Evolutionary conservation across 1,284 basidiomycete species (phyloP).

Genomic region (Phlebopus sp.): DNA sequence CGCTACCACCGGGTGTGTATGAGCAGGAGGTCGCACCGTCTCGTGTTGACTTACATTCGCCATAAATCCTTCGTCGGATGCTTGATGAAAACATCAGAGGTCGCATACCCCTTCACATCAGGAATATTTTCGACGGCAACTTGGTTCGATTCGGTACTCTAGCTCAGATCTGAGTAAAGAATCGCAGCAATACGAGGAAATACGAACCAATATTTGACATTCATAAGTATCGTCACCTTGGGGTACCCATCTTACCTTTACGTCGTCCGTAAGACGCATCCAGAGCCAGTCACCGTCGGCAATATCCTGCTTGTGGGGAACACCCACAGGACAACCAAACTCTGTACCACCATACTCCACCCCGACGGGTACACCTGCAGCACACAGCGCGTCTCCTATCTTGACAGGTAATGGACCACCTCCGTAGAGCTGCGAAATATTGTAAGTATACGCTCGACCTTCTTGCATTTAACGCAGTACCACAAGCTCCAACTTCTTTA

Average conservation of each 20-base stretch:
- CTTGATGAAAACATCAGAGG: constrained; percentile 24
- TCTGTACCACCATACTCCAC: constrained; percentile 23
- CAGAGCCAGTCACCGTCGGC: constrained; percentile 29
- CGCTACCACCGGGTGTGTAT: constrained; percentile 1
- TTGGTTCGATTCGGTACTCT: constrained; percentile 18
- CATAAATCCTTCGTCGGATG: constrained; percentile 31
- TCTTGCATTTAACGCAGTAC: constrained; percentile 3
- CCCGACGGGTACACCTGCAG: constrained; percentile 17
- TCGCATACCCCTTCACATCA: constrained; percentile 28
- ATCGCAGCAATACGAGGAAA: not conserved
- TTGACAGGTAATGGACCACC: constrained; percentile 21
- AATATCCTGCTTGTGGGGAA: constrained; percentile 4
- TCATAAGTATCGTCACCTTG: constrained; percentile 29
- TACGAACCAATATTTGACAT: constrained; percentile 25
- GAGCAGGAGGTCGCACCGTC: not conserved
- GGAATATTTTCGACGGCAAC: constrained; percentile 29
- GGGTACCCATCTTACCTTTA: constrained; percentile 22
- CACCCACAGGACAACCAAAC: constrained; percentile 11
- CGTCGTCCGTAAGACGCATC: constrained; percentile 14
- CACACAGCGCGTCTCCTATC: constrained; percentile 13
- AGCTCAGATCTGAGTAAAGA: not conserved
- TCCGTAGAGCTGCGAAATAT: constrained; percentile 10
- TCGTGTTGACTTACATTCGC: constrained; percentile 20
- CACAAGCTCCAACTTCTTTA: constrained; percentile 10
- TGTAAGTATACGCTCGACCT: not conserved